phyloP scores from a whole-genome alignment of 1,284 basidiomycete genomes.

The Sanghuangporus baumii region DNA sequence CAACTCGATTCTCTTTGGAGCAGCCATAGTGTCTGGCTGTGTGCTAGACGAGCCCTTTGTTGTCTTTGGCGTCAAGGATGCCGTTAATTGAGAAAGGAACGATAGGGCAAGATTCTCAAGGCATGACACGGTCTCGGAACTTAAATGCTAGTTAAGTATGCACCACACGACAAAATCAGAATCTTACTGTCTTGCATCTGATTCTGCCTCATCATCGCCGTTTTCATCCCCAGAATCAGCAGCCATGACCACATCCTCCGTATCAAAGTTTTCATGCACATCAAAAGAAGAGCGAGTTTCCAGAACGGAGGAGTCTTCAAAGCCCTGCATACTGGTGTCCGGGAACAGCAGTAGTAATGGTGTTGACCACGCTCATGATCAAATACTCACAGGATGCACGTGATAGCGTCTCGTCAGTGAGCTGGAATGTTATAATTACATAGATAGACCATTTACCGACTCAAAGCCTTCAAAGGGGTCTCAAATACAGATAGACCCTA shows the following conservation, averaged over 20 bases:
- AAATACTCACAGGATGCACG: no score
- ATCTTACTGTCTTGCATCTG: neutral
- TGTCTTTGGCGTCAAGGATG: conserved; percentile 13
- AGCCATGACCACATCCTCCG: neutral
- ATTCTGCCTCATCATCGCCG: neutral
- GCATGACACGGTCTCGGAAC: conserved; percentile 1
- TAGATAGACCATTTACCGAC: no score
- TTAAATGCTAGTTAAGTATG: neutral
- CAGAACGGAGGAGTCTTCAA: neutral
- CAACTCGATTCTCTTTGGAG: conserved; percentile 24
- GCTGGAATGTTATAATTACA: no score
- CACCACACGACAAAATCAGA: no score
- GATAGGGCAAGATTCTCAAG: conserved; percentile 48
- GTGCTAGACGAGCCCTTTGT: neutral
- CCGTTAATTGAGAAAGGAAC: conserved; percentile 48
- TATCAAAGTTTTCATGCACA: neutral
- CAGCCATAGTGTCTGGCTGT: neutral
- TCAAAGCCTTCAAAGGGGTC: no score
- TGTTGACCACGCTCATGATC: neutral
- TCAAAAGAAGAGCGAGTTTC: neutral
- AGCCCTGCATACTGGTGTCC: neutral
- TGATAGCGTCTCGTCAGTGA: no score
- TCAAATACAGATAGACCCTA: no score
- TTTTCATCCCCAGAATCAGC: neutral
- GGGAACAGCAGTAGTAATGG: neutral